Conservation (phyloP, 2,329 filamentous ascomycete genomes). For the Aspergillus awamori region DNA sequence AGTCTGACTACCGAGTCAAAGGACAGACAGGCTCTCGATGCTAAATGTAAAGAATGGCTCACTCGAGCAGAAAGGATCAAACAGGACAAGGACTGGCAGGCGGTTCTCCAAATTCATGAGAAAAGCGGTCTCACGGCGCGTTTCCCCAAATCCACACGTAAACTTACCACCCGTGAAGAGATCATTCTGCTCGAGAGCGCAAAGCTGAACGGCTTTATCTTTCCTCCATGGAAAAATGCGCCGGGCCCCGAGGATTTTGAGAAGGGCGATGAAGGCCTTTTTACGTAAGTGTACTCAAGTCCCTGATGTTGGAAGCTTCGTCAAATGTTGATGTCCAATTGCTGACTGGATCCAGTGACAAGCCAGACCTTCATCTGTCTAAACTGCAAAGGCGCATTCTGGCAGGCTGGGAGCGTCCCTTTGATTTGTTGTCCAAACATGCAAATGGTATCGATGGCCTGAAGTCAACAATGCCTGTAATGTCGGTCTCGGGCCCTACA, state of each 20-base stretch:
- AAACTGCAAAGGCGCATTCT: slow-evolving; percentile 74
- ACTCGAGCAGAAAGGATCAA: slow-evolving; percentile 78
- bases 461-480: slow-evolving; percentile 48
- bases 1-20: slow-evolving; percentile 60
- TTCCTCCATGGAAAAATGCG: slow-evolving; percentile 78
- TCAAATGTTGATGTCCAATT: slow-evolving; percentile 17
- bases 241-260: slow-evolving; percentile 66
- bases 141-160: slow-evolving; percentile 59
- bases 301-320: slow-evolving; percentile 4
- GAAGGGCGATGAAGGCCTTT: slow-evolving; percentile 55
- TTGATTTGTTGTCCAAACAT: slow-evolving; percentile 61
- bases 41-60: slow-evolving; percentile 71
- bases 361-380: slow-evolving; percentile 71
- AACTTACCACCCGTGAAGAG: slow-evolving; percentile 70
- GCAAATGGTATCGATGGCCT: slow-evolving; percentile 28
- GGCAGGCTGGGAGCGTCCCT: slow-evolving; percentile 77
- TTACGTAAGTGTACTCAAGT: slow-evolving; percentile 56
- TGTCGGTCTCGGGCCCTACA: slow-evolving; percentile 61
- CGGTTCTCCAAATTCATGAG: slow-evolving; percentile 21
- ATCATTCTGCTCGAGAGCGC: slow-evolving; percentile 77
- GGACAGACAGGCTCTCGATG: slow-evolving; percentile 68
- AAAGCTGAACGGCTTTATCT: slow-evolving; percentile 77
- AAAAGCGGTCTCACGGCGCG: slow-evolving; percentile 39
- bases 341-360: slow-evolving; percentile 59
- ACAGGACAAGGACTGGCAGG: slow-evolving; percentile 35